Percentiles rank a stretch among this genome's conserved stretches.
Evolutionary conservation across 768 basidiomycete genomes (phyloP).

Genomic region (Russula sp.): DNA sequence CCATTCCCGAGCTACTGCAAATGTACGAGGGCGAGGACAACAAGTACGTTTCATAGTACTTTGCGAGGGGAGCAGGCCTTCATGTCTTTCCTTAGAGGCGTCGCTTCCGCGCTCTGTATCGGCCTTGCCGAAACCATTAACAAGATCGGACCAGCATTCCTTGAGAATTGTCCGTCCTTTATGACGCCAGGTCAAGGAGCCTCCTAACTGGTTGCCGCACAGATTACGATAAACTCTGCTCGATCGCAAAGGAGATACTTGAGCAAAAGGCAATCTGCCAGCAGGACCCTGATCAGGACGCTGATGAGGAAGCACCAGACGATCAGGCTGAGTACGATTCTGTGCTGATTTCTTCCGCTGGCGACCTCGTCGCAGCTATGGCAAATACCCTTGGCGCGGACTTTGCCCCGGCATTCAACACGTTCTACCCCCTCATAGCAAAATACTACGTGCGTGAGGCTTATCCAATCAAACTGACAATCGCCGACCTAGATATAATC

Average conservation of each 20-base stretch:
- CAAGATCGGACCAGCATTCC: slow-evolving; percentile 84
- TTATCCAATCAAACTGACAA: background rate
- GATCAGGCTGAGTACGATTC: slow-evolving; percentile 96
- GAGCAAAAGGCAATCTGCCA: slow-evolving; percentile 96
- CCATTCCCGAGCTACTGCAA: slow-evolving; percentile 71
- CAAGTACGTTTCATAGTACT: slow-evolving; percentile 62
- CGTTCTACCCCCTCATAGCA: slow-evolving; percentile 86
- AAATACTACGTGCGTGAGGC: slow-evolving; percentile 79
- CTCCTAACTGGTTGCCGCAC: background rate
- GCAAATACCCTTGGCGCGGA: slow-evolving; percentile 81
- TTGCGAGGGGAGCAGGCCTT: slow-evolving; percentile 7
- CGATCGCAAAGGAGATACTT: slow-evolving; percentile 78
- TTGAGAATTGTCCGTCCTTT: slow-evolving; percentile 63
- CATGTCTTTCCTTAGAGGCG: slow-evolving; percentile 52
- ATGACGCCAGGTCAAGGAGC: slow-evolving; percentile 18
- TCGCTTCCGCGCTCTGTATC: slow-evolving; percentile 83
- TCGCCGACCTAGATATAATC: background rate
- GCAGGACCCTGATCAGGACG: slow-evolving; percentile 92
- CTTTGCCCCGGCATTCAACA: slow-evolving; percentile 75
- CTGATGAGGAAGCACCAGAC: slow-evolving; percentile 78
- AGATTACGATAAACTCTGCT: slow-evolving; percentile 78
- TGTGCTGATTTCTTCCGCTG: slow-evolving; percentile 89
- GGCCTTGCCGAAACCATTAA: slow-evolving; percentile 89
- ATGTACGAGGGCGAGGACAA: slow-evolving; percentile 95
- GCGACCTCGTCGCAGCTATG: slow-evolving; percentile 88